Base-by-base conservation (phyloP, 306 rosid species). In the Begonia masoniana region DNA sequence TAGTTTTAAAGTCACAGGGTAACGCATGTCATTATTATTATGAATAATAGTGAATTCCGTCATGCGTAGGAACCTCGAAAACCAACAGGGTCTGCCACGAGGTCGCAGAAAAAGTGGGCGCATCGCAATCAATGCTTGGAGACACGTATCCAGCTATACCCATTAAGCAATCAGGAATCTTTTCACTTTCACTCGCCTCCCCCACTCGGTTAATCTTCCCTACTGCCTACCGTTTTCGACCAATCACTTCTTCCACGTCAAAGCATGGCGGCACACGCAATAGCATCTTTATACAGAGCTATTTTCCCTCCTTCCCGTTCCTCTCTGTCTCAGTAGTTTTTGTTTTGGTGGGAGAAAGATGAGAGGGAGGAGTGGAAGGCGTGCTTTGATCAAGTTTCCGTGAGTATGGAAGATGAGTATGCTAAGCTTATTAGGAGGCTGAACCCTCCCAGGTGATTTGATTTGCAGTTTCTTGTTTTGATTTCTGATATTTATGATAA, bases 391-490 rank as follows among this genome's bases (percentile, higher is more conserved):
- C n/a, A 6, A 45, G 53, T 16, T 51, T 15, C 31, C 15, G 24
- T 9, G 46, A 55, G 41, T 10, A 79, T 73, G 82, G 82, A 80
- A 21, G 79, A 70, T 60, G 86, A 80, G 64, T 80, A 64, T 64
- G 73, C 74, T 7, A 80, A 80, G 67, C 76, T 80, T 50, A 64
- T 80, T 60, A 67, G 82, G 77, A 65, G 86, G 69, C 63, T 80
- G 71, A 80, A 80, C 71, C 82, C 86, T 16, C 86, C 86, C 14
- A 70, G 82, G 86, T 80, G 13, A 15, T 51, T 50, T 39, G 5
- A 16, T n/a, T 9, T 13, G 41, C 10, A 49, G 17, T 41, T 17
- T 23, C 10, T 61, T 48, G 24, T 26, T 60, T 23, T 43, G 12
- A 10, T 7, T 26, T 7, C 10, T n/a, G 47, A 10, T 53, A 10